phyloP scores from a whole-genome alignment of 768 basidiomycete genomes.

The Russula virescens region DNA sequence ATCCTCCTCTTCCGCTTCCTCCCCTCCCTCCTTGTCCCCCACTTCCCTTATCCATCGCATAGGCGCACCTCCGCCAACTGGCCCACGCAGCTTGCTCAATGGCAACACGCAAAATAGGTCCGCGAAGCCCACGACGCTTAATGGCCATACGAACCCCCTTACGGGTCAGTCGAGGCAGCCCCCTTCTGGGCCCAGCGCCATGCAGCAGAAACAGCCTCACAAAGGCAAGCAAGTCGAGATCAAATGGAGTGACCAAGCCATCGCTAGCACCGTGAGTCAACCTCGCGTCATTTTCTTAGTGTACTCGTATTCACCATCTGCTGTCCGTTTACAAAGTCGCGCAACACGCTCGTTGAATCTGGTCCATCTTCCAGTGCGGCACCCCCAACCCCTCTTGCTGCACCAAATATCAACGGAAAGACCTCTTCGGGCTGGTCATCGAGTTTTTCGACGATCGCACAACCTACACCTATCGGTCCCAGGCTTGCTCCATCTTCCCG shows the following conservation, averaged over 20 bases:
- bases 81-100: constrained; percentile 54
- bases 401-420: constrained; percentile 20
- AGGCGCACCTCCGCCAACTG: constrained; percentile 56
- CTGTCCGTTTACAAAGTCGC: constrained; percentile 16
- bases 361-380: constrained; percentile 14
- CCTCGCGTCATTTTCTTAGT: constrained; percentile 8
- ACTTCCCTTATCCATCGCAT: constrained; percentile 35
- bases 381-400: constrained; percentile 16
- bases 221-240: constrained; percentile 42
- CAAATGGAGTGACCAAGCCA: constrained; percentile 30
- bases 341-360: constrained; percentile 8
- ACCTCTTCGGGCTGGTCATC: constrained; percentile 24
- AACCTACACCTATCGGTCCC: constrained; percentile 25
- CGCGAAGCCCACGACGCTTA: constrained; percentile 41
- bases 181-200: constrained; percentile 31
- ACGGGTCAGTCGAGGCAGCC: constrained; percentile 28
- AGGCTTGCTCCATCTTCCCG: constrained; percentile 23
- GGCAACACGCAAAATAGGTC: constrained; percentile 29
- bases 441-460: constrained; percentile 21
- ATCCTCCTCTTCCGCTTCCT: constrained; percentile 28
- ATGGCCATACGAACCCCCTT: constrained; percentile 36
- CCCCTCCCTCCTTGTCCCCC: constrained; percentile 33
- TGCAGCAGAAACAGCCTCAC: constrained; percentile 30
- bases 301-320: constrained; percentile 21
- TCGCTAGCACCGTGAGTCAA: constrained; percentile 32